Base-by-base conservation (phyloP, 2,329 filamentous ascomycete genomes). In the Leptographium flavum region DNA sequence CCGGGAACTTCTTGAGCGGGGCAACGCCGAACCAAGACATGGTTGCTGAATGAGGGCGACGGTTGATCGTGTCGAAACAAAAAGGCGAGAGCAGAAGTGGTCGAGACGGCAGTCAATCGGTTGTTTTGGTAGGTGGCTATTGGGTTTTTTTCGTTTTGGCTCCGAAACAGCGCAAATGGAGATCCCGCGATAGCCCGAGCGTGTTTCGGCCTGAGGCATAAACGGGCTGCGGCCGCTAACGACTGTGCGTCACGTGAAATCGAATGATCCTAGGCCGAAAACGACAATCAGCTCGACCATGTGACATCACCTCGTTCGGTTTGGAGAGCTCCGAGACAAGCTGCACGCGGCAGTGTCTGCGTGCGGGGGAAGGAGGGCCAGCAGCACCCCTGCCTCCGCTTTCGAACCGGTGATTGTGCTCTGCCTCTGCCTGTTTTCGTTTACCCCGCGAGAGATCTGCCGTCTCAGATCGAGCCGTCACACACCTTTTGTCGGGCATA, bases 1-100 rank as follows among this genome's bases (percentile, higher is more conserved):
- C 73, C 58, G 80, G 79, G 71, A 86, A 90, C 74, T 87, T 88
- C 76, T 87, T 88, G 60, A 77, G 61, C 50, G 73, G 72, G 56
- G 61, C 58, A 54, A 70, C 62, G 64, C 81, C 80, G 67, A 88
- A 73, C 69, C 81, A 77, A 70, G 76, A 77, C 83, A 87, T 86
- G 59, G 69, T n/a, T n/a, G n/a, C n/a, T 82, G 73, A 63, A 59
- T 11, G 21, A 30, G 6, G 7, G 23, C 25, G 27, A 14, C 15
- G 19, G 21, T 3, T 37, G 42, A 6, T 31, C 23, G 13, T 19
- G 22, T 5, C 19, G 19, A 25, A 14, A 17, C 17, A 61, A 45
- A 25, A 28, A 19, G 13, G 22, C 32, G 40, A 14, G 19, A 27
- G n/a, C 7, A 15, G 40, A 22, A 17, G 39, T 28, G 39, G 39